Evolutionary conservation across 352 stramenopile genomes (phyloP), one percentile per base, ranked within the genome.

Genomic region (Phytopythium litorale): DNA sequence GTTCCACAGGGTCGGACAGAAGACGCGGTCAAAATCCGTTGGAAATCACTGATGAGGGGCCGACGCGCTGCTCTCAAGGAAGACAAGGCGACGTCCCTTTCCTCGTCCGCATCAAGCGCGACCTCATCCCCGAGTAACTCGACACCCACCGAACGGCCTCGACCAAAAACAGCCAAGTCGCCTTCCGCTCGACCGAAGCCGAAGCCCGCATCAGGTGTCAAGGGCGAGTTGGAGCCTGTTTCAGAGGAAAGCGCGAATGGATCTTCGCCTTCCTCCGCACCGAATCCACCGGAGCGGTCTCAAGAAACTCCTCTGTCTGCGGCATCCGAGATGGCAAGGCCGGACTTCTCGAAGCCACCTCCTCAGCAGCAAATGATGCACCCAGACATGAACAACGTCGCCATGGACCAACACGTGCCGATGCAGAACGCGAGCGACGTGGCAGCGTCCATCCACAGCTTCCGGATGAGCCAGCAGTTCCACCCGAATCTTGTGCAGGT

Each of bases 11-110:
- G 92, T 12, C 81, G 92, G 64, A 97, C 90, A 3, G 92, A 98
- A 72, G 95, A 98, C 58, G 87, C 88, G 8, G 89, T 98, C 4
- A 98, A 98, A 75, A 98, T 97, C 55, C 83, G 89, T 11, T 98
- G 91, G 91, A 98, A 98, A 64, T 95, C 87, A 25, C 71, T 97
- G 3, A 96, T 94, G 87, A 71, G 87, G 37, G 86, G 84, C 16
- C 78, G 83, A 1, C 81, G 84, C 35, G 80, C 84, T 50, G 76
- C 78, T 6, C 81, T 75, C 7, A 92, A 89, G 68, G 83, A 92
- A 60, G 78, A 87, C 30, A 88, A 88, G 64, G 61, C 61, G 38
- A 5, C 48, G 4, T 33, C 54, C 2, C 42, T 56, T 35, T 67
- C 65, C 18, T 53, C 67, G 53, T 54, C 61, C 42, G 48, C 49